These are phyloP conservation scores for Boletus pseudopeckii DNA, from an alignment of 768 basidiomycete species.

Conservation along the genomic window DNA sequence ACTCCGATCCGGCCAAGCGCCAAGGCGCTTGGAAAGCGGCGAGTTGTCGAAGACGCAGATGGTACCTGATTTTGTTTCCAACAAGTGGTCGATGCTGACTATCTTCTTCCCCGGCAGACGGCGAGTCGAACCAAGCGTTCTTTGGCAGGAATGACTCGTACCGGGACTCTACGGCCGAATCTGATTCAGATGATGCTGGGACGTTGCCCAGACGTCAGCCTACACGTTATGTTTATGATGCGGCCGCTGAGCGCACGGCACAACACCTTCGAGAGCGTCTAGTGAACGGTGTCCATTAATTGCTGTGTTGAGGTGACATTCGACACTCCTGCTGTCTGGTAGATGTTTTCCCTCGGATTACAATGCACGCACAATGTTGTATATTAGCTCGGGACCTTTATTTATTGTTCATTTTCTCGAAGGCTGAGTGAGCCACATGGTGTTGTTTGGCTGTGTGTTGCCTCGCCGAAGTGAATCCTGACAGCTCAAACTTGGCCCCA, in stretches of 20 bases:
- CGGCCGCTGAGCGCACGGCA: conserved; percentile 76
- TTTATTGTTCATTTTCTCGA: conserved; percentile 17
- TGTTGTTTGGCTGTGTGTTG: conserved; percentile 28
- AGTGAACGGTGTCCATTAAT: conserved; percentile 48
- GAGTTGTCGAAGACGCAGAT: conserved; percentile 50
- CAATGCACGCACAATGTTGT: conserved; percentile 23
- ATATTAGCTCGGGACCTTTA: conserved; percentile 23
- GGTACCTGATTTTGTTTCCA: conserved; percentile 27
- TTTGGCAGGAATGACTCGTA: conserved; percentile 38
- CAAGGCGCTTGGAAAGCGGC: conserved; percentile 86
- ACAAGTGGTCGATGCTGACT: background rate
- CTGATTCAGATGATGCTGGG: conserved; percentile 47
- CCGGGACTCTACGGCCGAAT: conserved; percentile 39
- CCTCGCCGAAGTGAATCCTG: background rate
- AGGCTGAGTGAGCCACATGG: conserved; percentile 6
- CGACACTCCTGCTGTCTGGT: conserved; percentile 1
- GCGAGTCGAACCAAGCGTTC: conserved; percentile 57
- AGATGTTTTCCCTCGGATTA: conserved; percentile 13
- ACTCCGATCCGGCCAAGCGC: conserved; percentile 66
- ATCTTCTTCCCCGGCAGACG: conserved; percentile 22
- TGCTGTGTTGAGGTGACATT: conserved; percentile 3
- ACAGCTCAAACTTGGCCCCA: background rate
- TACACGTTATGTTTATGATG: conserved; percentile 85
- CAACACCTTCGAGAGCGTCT: conserved; percentile 50
- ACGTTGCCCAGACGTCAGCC: conserved; percentile 42